Percentiles rank a stretch among this genome's conserved stretches.
phyloP scores from a whole-genome alignment of 495 filamentous ascomycete species.

The Opeltia flavorubescens region DNA sequence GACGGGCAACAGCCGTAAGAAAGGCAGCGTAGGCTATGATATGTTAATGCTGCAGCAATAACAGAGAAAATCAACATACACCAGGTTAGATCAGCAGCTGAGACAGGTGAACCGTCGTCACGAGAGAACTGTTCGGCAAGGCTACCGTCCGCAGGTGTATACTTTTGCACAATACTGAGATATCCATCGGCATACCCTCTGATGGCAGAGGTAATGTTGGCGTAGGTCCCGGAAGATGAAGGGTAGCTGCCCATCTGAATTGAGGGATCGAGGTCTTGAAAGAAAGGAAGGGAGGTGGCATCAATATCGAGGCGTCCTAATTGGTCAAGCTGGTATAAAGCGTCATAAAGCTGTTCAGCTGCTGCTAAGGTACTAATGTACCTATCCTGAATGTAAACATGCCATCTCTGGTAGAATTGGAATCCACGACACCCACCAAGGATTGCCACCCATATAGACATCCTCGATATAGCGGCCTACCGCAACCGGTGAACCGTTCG shows the following conservation, averaged over 20 bases:
- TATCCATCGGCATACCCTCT: conserved; percentile 37
- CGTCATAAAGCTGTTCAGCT: conserved; percentile 28
- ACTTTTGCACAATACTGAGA: conserved; percentile 30
- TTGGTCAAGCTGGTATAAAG: conserved; percentile 35
- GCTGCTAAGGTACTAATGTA: conserved; percentile 27
- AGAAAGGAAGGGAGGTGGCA: conserved; percentile 26
- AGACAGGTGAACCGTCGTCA: conserved; percentile 34
- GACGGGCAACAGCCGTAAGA: conserved; percentile 37
- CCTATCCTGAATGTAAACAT: conserved; percentile 12
- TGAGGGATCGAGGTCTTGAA: conserved; percentile 26
- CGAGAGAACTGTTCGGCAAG: conserved; percentile 49
- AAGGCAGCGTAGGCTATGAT: conserved; percentile 41
- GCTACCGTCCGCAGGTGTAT: conserved; percentile 36
- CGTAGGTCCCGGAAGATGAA: conserved; percentile 23
- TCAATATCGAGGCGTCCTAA: conserved; percentile 30
- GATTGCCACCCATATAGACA: conserved; percentile 50
- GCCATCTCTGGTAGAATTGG: background rate
- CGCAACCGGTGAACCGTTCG: conserved; percentile 38
- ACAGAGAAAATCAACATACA: conserved; percentile 16
- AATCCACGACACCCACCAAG: conserved; percentile 23
- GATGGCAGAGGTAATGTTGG: conserved; percentile 27
- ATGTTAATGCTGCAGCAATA: background rate
- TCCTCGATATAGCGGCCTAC: conserved; percentile 60
- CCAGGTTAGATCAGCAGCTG: conserved; percentile 52
- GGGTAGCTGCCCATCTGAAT: conserved; percentile 26